Percentiles rank a stretch among this genome's conserved stretches.
Conservation (phyloP, 208 protist genomes). For the Leishmania tarentolae region DNA sequence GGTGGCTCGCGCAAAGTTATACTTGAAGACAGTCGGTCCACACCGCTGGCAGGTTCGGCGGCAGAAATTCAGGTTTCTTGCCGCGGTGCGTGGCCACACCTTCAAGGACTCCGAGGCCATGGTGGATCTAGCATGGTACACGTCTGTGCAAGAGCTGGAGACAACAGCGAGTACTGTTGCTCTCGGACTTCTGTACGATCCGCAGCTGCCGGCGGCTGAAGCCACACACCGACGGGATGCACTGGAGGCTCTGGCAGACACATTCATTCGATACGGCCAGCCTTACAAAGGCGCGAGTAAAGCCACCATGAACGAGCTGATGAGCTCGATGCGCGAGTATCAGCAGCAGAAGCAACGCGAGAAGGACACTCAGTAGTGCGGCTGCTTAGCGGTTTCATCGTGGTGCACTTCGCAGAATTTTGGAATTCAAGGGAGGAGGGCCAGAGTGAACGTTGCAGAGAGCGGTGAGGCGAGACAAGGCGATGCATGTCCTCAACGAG, state of each 20-base stretch:
- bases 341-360: slow-evolving; percentile 63
- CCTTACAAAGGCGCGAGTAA: slow-evolving; percentile 77
- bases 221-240: slow-evolving; percentile 47
- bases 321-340: slow-evolving; percentile 78
- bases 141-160: slow-evolving; percentile 70
- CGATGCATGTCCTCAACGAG: neutral
- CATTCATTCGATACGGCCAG: slow-evolving; percentile 73
- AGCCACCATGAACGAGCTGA: slow-evolving; percentile 78
- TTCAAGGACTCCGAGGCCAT: slow-evolving; percentile 80
- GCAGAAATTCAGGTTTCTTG: slow-evolving; percentile 45
- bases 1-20: slow-evolving; percentile 15
- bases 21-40: slow-evolving; percentile 31
- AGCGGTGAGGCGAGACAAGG: neutral
- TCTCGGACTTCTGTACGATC: slow-evolving; percentile 59
- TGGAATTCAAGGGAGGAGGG: neutral
- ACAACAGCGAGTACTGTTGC: slow-evolving; percentile 65
- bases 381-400: neutral
- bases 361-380: slow-evolving; percentile 31
- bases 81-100: slow-evolving; percentile 54
- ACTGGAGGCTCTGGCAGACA: slow-evolving; percentile 48
- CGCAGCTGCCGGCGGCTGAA: slow-evolving; percentile 34
- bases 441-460: no score
- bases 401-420: neutral
- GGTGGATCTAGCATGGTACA: slow-evolving; percentile 85
- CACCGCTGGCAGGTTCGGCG: slow-evolving; percentile 46